A percentile compares a stretch with the other conserved stretches of the same genome.
phyloP scores from a whole-genome alignment of 768 basidiomycete species.

The Hygrophorus pudorinus region DNA sequence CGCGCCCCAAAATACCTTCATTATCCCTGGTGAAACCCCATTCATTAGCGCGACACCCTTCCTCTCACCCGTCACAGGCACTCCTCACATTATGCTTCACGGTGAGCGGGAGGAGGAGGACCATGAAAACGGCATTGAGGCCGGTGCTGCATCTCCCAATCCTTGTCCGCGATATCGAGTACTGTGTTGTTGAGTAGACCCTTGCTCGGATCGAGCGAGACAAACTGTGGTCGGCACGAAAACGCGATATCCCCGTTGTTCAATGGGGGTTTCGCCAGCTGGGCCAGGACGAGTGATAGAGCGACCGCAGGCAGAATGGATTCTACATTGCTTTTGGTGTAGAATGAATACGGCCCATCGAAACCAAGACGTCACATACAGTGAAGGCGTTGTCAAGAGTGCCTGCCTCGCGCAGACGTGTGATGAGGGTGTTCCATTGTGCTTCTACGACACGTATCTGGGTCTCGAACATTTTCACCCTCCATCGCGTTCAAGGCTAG shows the following conservation, averaged over 20 bases:
- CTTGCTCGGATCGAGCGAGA: conserved; percentile 33
- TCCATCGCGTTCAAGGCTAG: conserved; percentile 16
- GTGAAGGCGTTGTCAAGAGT: conserved; percentile 54
- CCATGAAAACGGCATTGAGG: conserved; percentile 48
- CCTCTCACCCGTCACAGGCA: conserved; percentile 40
- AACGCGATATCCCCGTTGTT: conserved; percentile 62
- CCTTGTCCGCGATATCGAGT: conserved; percentile 20
- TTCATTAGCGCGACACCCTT: conserved; percentile 61
- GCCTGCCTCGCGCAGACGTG: conserved; percentile 41
- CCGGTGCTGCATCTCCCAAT: conserved; percentile 57
- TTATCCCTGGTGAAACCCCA: conserved; percentile 57
- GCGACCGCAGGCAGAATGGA: conserved; percentile 58
- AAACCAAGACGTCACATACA: conserved; percentile 66
- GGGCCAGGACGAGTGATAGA: conserved; percentile 56
- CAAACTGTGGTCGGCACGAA: conserved; percentile 38
- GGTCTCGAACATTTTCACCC: conserved; percentile 22
- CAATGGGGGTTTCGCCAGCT: conserved; percentile 56
- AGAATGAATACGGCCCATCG: conserved; percentile 39
- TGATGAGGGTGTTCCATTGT: conserved; percentile 58
- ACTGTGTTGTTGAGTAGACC: conserved; percentile 31
- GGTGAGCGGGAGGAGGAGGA: conserved; percentile 55
- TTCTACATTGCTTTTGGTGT: conserved; percentile 4
- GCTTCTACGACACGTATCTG: conserved; percentile 41
- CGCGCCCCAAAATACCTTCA: conserved; percentile 66
- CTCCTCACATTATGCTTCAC: conserved; percentile 39